phyloP scores from a whole-genome alignment of 2,329 filamentous ascomycete species.

The Penicillium sp. region DNA sequence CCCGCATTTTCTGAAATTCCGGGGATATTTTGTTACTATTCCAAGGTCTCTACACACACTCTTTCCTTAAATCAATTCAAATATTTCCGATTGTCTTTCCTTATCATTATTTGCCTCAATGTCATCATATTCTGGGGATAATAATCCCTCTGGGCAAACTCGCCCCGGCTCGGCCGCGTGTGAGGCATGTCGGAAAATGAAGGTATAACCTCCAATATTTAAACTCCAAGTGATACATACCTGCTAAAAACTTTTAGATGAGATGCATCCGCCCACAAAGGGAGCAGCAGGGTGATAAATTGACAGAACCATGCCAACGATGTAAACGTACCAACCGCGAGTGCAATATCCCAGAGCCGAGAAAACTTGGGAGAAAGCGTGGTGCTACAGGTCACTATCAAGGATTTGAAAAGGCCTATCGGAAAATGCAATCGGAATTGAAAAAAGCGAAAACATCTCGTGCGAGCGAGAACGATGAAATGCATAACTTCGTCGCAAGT shows the following conservation, averaged over 20 bases:
- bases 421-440: constrained; percentile 26
- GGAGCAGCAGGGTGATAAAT: neutral
- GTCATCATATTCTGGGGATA: neutral
- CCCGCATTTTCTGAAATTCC: neutral
- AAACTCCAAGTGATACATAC: neutral
- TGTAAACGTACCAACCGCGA: constrained; percentile 24
- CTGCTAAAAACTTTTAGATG: constrained; percentile 20
- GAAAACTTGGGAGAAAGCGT: constrained; percentile 25
- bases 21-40: no score
- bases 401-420: constrained; percentile 29
- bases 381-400: constrained; percentile 29
- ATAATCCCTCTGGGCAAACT: neutral
- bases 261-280: constrained; percentile 21
- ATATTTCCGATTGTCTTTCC: no score
- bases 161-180: constrained; percentile 17
- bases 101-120: neutral
- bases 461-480: neutral
- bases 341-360: constrained; percentile 25
- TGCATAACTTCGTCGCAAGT: neutral
- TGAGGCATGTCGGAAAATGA: constrained; percentile 25
- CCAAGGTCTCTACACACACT: neutral
- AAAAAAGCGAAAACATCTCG: constrained; percentile 13
- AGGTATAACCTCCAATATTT: constrained; percentile 3
- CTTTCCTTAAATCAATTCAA: neutral
- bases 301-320: constrained; percentile 23